Evolutionary conservation across 148 eudicot species (phyloP), one percentile per base, ranked within the genome.

Genomic region (Rhododendron ovatum): DNA sequence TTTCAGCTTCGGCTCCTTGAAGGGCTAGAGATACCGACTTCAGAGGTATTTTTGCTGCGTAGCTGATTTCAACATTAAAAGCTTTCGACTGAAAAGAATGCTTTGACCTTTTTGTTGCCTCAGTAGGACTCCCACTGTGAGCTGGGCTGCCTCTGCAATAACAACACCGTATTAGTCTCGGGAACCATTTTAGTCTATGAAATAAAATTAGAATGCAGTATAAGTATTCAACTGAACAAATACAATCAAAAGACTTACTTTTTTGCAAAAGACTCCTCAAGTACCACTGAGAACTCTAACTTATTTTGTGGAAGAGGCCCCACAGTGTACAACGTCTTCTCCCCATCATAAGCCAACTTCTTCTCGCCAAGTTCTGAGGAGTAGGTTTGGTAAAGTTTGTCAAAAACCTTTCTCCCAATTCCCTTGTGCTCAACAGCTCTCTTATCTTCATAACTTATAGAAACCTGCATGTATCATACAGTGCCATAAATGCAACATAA

Each of bases 281-380:
- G 90, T 4, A 84, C 90, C 61, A 97, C 88, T 20, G 90, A 87
- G 63, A 93, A 93, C 88, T 93, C 93, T 24, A 83, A 87, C 61
- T 87, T 91, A 80, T 90, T 90, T 30, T 87, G 88, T 5, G 93
- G 93, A 12, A 97, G 88, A 87, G 98, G 92, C 48, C 94, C 95
- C 84, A 95, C 86, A 20, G 98, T 94, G 83, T 91, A 97, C 87
- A 97, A 73, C 85, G 86, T 91, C 80, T 91, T 90, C 79, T 93
- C 94, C 78, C 98, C 98, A 84, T 95, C 99, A 85, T 95, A 97
- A 24, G 90, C 93, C 77, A 91, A 89, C 26, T 41, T 39, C 85
- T 89, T 95, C 13, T 91, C 93, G 82, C 84, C 89, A 67, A 95
- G 89, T 78, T 94, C 92, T 67, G 93, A 82, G 47, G 91, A 55